Evolutionary conservation across 768 basidiomycete species (phyloP).

Genomic region (Sutorius australiensis): DNA sequence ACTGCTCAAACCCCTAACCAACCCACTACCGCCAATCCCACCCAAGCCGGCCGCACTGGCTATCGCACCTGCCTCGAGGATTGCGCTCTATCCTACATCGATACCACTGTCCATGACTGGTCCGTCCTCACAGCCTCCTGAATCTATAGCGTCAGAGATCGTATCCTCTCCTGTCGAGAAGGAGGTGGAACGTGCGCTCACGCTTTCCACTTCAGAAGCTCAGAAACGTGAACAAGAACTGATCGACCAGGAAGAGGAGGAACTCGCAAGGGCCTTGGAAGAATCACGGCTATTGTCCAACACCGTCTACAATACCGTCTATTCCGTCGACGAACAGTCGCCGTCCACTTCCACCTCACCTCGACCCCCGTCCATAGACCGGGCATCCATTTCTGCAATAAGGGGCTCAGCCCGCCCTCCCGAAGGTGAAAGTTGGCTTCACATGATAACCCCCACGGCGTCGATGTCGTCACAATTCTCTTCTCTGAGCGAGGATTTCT

Average conservation of each 20-base stretch:
- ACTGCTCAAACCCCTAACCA: constrained; percentile 30
- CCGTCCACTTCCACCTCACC: constrained; percentile 7
- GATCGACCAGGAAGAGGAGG: constrained; percentile 52
- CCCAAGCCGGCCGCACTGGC: constrained; percentile 34
- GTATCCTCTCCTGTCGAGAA: constrained; percentile 39
- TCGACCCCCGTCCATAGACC: constrained; percentile 9
- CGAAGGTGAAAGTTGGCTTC: constrained; percentile 32
- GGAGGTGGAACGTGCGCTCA: constrained; percentile 45
- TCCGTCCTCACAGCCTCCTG: constrained; percentile 5
- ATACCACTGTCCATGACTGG: constrained; percentile 21
- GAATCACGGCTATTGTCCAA: constrained; percentile 39
- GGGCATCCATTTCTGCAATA: constrained; percentile 15
- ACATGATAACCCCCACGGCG: constrained; percentile 26
- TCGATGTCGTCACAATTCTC: constrained; percentile 20
- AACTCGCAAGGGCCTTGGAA: constrained; percentile 60
- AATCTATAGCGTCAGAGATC: constrained; percentile 3
- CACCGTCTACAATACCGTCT: constrained; percentile 7
- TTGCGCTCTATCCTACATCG: constrained; percentile 33
- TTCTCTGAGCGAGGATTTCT: constrained; percentile 21
- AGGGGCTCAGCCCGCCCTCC: constrained; percentile 15
- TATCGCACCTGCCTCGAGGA: constrained; percentile 17
- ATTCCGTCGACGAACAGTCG: constrained; percentile 6
- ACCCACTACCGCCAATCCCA: constrained; percentile 37
- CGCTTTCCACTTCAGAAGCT: constrained; percentile 42
- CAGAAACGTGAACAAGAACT: constrained; percentile 23